These are phyloP conservation scores for Gnaphalium uliginosum DNA, from an alignment of 129 eudicot genomes.

Conservation along the genomic window DNA sequence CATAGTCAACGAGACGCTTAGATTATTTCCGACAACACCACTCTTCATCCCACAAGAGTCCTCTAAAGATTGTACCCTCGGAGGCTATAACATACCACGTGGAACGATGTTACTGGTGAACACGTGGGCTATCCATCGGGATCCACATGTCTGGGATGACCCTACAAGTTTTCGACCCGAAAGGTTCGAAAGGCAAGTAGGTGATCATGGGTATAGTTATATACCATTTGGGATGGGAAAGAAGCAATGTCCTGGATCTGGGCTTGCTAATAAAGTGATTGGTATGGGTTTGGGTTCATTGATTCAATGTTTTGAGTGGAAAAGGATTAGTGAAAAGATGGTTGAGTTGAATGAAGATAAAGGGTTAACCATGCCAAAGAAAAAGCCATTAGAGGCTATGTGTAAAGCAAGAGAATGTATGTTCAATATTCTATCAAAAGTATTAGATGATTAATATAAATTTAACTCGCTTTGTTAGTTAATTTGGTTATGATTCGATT, in stretches of 20 bases:
- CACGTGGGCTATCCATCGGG: slow-evolving; percentile 52
- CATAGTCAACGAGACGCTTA: slow-evolving; percentile 45
- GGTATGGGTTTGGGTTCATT: slow-evolving; percentile 42
- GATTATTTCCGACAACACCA: slow-evolving; percentile 50
- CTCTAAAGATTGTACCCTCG: slow-evolving; percentile 39
- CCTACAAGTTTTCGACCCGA: slow-evolving; percentile 49
- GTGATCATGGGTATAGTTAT: slow-evolving; percentile 35
- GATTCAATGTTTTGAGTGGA: slow-evolving; percentile 61
- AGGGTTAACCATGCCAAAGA: slow-evolving; percentile 45
- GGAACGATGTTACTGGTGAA: slow-evolving; percentile 52
- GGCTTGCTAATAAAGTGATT: slow-evolving; percentile 39
- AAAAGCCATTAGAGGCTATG: slow-evolving; percentile 53
- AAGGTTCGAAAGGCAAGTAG: slow-evolving; percentile 37
- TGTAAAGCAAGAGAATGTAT: slow-evolving; percentile 42
- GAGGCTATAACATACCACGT: slow-evolving; percentile 39
- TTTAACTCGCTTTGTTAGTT: neutral
- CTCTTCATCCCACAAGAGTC: slow-evolving; percentile 49
- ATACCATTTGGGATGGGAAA: slow-evolving; percentile 54
- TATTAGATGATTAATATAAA: slow-evolving; percentile 27
- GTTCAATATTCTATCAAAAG: slow-evolving; percentile 33
- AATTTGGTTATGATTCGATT: too few species aligned
- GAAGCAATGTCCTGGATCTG: slow-evolving; percentile 50
- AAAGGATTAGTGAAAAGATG: slow-evolving; percentile 34
- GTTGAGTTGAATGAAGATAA: slow-evolving; percentile 35
- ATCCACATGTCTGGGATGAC: slow-evolving; percentile 49